Evolutionary conservation across 306 rosid species (phyloP), one percentile per base, ranked within the genome.

Genomic region (Prunus mume): DNA sequence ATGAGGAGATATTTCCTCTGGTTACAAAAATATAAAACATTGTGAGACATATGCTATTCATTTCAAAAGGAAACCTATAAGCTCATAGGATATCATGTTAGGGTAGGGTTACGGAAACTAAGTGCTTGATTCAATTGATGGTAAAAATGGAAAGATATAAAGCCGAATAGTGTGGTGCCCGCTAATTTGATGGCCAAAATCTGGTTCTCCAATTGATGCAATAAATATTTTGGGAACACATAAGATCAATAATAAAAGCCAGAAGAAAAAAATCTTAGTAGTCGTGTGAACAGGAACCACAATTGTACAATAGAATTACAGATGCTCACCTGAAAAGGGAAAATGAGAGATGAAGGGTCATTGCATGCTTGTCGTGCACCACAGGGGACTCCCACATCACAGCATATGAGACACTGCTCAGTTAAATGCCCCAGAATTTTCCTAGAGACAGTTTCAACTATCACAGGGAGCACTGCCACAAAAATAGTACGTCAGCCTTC

Each of bases 301-400:
- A 28, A 65, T 25, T 12, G 47, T 27, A 50, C 63, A 77, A 66
- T 4, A 12, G 5, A 49, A 34, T 19, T 61, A 27, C 12, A n/a
- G 76, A 76, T 52, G 75, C 87, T 54, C 47, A 96, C 99, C 98
- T 91, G 99, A 82, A 96, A 96, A 69, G 99, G 98, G 72, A 96
- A 92, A 86, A 96, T 92, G 78, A 96, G 98, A 78, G 98, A 86
- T 75, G 91, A 88, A 56, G 97, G 99, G 75, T 93, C 93, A 51
- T 84, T 89, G 82, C 99, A 96, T 78, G 86, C 89, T 85, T 92
- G 97, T 41, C 98, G 91, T 67, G 98, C 99, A 85, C 84, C 76
- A 74, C 97, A 96, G 27, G 99, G 93, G 77, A 87, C 74, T 83
- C 99, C 99, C 76, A 87, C 97, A 79, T 96, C 99, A 87, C 99